Evolutionary conservation across 1,139 yeast genomes (phyloP), one percentile per base, ranked within the genome.

Genomic region (Magnusiomyces tetraspermus): DNA sequence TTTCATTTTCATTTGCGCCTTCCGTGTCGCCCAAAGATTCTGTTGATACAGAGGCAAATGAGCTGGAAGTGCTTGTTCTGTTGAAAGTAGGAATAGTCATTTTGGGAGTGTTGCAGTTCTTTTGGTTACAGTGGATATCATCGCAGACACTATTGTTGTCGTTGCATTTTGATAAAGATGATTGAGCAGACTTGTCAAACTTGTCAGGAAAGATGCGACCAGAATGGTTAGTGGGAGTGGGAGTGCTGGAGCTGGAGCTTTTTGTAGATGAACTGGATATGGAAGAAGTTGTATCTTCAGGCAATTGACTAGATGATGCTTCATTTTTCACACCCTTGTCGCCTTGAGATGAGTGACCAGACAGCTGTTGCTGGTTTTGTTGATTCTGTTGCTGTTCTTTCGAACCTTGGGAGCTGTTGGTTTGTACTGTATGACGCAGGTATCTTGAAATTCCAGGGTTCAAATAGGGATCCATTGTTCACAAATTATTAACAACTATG

Each of bases 391-490:
- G n/a, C 10, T 21, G 10, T 17, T 10, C 19, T 31, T n/a, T 13
- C 42, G 17, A 11, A 19, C 28, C 23, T 10, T 22, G 37, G 30
- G 36, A 19, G 41, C 26, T 37, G 50, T 28, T 28, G 33, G 33
- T 28, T 11, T 11, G 11, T 28, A 28, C 11, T 28, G 31, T 15
- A 49, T 42, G 21, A 15, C 17, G 26, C 3, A 50, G 33, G 26
- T 21, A 50, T 15, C 52, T 33, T 15, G 52, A 50, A 24, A 50
- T 50, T 4, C 49, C 52, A 17, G 52, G 52, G 33, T 50, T 50
- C 8, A 49, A 44, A 30, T 45, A 50, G 8, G 52, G 52, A 33
- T 50, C 46, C 52, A 50, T 50, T 37, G n/a, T n/a, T n/a, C n/a
- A n/a, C n/a, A n/a, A n/a, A n/a, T n/a, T n/a, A n/a, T n/a, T n/a